Base-by-base conservation (phyloP, 2,329 filamentous ascomycete genomes). In the Scedosporium apiospermum region DNA sequence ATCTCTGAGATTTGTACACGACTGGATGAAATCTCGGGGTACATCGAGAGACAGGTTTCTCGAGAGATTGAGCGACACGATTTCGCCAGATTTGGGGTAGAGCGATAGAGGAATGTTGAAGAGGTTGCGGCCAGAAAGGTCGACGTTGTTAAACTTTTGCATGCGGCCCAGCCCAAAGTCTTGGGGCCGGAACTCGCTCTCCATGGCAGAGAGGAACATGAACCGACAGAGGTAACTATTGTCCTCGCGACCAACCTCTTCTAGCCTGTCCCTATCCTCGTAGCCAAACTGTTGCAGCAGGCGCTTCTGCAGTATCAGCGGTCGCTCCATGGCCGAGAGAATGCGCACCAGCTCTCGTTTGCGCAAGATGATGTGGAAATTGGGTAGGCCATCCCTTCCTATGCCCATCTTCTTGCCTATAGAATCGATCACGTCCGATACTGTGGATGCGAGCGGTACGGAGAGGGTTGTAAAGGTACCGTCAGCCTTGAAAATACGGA, bases 181-280 rank as follows among this genome's bases (percentile, higher is more conserved):
- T 66, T 93, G 88, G 21, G 74, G 82, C 65, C 88, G 86, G 69
- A 84, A 93, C 58, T 93, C 62, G 72, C 87, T 93, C 73, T 96
- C 89, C 69, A 93, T 90, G 21, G 90, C 88, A 16, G 93, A 93
- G 64, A 97, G 80, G 74, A 99, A 99, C 64, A 95, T 91, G 76
- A 99, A 98, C 5, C 95, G 90, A 71, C 93, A 96, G 12, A 99
- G 82, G 69, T 98, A 99, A 72, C 93, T 96, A 74, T 98, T 96
- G 77, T 99, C 95, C 74, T 99, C 95, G 63, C 95, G 87, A 30
- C 95, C 95, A 61, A 99, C 85, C 65, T 98, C 95, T 72, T 97
- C 93, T 57, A 99, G 86, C 46, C 86, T 87, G 73, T 99, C 95
- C 63, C 85, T 85, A 38, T 91, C 87, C 63, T 90, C 88, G 71